Base-by-base conservation (phyloP, 805 yeast genomes). In the Wickerhamia fluorescens region DNA sequence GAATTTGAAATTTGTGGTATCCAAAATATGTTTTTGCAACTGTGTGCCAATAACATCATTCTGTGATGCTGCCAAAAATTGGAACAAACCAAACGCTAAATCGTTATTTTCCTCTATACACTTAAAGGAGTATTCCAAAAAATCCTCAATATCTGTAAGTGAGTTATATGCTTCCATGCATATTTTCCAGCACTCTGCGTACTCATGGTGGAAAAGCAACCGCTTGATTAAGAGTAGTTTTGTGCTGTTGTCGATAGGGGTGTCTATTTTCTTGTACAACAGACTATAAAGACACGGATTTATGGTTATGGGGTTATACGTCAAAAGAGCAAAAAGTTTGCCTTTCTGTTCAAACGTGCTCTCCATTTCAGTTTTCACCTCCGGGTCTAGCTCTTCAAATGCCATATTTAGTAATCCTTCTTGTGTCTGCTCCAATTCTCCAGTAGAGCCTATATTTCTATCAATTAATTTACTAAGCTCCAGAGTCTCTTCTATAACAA, bases 81-180 rank as follows among this genome's bases (percentile, higher is more conserved):
- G 42, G 37, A 49, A 44, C 2, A 53, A 24, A 1, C 63, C 61
- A 23, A 59, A 39, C 4, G 29, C 30, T n/a, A 37, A 9, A 27
- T 50, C 44, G 20, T 47, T 38, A 22, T 37, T 37, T 4, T 37
- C 35, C 19, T 30, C 28, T 12, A 57, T 34, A 10, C 40, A 36
- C 3, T 32, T 24, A n/a, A 44, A 35, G 7, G 57, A 40, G 14
- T 47, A 32, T 10, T 56, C 65, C 17, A 59, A 39, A 21, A 53
- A 40, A 10, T 60, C 66, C 32, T 62, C 68, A 14, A 61, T 38
- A 28, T 61, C 69, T 12, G 45, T 45, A 11, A 63, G 42, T 11
- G 58, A 45, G 13, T 51, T 41, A 7, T 48, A 40, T 9, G 49
- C 49, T 16, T 42, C 45, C 3, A 56, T 23, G 20, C 49, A 40